Evolutionary conservation across 2,329 filamentous ascomycete genomes (phyloP), one percentile per base, ranked within the genome.

Genomic region (Colletotrichum australisinense): DNA sequence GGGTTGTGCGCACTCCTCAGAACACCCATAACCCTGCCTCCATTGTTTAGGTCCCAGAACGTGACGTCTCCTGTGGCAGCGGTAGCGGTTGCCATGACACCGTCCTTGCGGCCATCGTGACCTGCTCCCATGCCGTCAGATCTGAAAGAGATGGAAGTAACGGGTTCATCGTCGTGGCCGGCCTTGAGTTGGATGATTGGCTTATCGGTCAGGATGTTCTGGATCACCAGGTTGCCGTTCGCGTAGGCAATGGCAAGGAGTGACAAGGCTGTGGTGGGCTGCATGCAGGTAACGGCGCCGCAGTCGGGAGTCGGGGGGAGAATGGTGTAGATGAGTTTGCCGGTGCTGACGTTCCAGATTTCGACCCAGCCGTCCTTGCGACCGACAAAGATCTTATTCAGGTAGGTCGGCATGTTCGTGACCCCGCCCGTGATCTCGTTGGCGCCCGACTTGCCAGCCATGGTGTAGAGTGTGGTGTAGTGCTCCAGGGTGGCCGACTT

Each of bases 301-400:
- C 90, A 93, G 65, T 92, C 88, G 2, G 92, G 87, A 9, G 90
- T 89, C 0, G 94, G 92, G 1, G 97, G 94, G 16, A 97, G 86
- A 64, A 99, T 92, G 2, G 95, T 97, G 82, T 98, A 97, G 32
- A 99, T 91, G 67, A 98, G 88, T 82, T 97, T 98, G 60, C 90
- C 95, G 4, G 94, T 98, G 80, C 93, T 97, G 74, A 99, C 87
- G 80, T 99, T 99, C 96, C 97, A 99, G 63, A 99, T 97, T 80
- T 99, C 97, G 9, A 98, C 92, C 82, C 92, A 93, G 7, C 97
- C 97, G 81, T 99, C 95, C 75, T 90, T 90, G 78, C 95, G 92
- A 11, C 95, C 97, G 3, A 95, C 93, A 76, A 98, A 95, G 57
- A 99, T 90, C 83, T 99, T 99, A 87, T 99, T 99, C 74, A 99